Conservation (phyloP, 208 protist genomes). For the Trypanosoma grayi region DNA sequence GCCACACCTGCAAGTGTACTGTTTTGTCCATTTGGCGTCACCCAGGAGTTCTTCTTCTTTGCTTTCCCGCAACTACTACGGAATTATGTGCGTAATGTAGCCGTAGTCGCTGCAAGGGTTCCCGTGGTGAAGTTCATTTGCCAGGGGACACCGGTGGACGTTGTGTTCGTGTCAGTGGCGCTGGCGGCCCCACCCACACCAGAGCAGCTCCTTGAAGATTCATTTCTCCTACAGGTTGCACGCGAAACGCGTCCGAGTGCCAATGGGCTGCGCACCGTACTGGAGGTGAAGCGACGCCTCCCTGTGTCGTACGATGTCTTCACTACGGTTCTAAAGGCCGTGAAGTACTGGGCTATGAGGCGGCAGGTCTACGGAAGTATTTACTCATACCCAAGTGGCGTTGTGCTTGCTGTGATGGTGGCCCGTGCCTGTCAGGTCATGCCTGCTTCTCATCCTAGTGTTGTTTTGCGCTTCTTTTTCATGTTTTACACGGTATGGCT, state of each 20-base stretch:
- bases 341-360: constrained; percentile 78
- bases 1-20: constrained; percentile 35
- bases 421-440: constrained; percentile 93
- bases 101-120: constrained; percentile 68
- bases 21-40: constrained; percentile 52
- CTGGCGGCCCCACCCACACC: constrained; percentile 47
- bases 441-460: constrained; percentile 69
- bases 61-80: constrained; percentile 46
- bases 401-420: constrained; percentile 94
- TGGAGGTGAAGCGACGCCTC: constrained; percentile 60
- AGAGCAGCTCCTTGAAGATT: constrained; percentile 48
- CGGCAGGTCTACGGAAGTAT: constrained; percentile 95
- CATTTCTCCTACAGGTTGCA: constrained; percentile 57
- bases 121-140: constrained; percentile 79
- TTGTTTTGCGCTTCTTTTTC: constrained; percentile 89
- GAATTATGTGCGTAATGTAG: constrained; percentile 31
- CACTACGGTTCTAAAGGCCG: constrained; percentile 52
- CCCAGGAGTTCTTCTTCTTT: constrained; percentile 42
- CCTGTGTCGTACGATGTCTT: constrained; percentile 45
- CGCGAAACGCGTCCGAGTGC: constrained; percentile 48
- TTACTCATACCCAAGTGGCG: constrained; percentile 95
- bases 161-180: constrained; percentile 67
- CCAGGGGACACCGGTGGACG: constrained; percentile 60
- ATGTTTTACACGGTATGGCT: constrained; percentile 80
- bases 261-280: constrained; percentile 76